These are phyloP conservation scores for Drosera capensis DNA, from an alignment of 148 eudicot species.

Conservation along the genomic window DNA sequence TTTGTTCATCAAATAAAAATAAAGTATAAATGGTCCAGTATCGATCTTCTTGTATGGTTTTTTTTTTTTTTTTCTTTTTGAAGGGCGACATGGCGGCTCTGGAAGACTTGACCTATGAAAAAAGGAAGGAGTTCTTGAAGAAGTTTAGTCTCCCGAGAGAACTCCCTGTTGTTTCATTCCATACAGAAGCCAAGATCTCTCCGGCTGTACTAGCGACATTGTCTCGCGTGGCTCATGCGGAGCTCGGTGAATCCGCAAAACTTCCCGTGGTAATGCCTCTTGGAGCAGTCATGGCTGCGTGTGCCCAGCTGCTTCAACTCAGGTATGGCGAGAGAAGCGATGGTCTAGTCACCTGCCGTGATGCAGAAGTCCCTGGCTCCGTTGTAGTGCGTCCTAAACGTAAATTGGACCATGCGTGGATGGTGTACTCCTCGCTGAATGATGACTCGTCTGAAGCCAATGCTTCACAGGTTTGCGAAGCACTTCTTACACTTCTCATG, in stretches of 20 bases:
- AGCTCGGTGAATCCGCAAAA: slow-evolving; percentile 57
- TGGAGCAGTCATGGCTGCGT: slow-evolving; percentile 93
- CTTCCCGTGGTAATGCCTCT: slow-evolving; percentile 83
- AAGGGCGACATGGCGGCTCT: slow-evolving; percentile 95
- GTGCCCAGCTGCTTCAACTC: slow-evolving; percentile 77
- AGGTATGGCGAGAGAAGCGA: slow-evolving; percentile 90
- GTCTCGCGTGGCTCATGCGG: slow-evolving; percentile 89
- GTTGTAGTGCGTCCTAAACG: slow-evolving; percentile 74
- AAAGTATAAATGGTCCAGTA: neutral
- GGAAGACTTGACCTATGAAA: slow-evolving; percentile 85
- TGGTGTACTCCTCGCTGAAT: slow-evolving; percentile 74
- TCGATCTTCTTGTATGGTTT: neutral
- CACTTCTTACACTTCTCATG: slow-evolving; percentile 62
- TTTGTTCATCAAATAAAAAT: neutral
- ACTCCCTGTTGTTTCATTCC: slow-evolving; percentile 70
- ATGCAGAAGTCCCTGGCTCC: slow-evolving; percentile 96
- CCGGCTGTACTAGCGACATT: slow-evolving; percentile 84
- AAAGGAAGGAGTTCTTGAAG: slow-evolving; percentile 59
- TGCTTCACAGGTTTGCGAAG: slow-evolving; percentile 90
- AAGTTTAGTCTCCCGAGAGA: slow-evolving; percentile 58
- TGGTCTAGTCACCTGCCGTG: slow-evolving; percentile 90
- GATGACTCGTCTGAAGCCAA: slow-evolving; percentile 64
- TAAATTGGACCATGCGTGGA: slow-evolving; percentile 90
- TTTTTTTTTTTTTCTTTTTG: slow-evolving; percentile 7
- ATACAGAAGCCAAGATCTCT: slow-evolving; percentile 82